A percentile compares a stretch with the other conserved stretches of the same genome.
Conservation (phyloP, 495 filamentous ascomycete species). For the Articulospora tetracladia region DNA sequence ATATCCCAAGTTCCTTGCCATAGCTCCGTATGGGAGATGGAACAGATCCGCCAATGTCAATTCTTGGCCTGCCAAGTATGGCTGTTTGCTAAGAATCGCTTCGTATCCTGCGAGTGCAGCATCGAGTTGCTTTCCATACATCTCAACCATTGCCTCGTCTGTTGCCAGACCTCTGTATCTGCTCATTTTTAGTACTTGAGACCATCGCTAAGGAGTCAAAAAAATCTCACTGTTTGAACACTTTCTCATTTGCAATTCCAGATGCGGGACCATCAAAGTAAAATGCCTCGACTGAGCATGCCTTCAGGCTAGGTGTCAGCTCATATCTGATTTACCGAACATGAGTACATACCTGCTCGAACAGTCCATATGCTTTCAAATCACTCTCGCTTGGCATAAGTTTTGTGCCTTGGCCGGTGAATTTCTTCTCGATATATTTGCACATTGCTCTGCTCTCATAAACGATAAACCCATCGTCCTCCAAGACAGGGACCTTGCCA, state of each 20-base stretch:
- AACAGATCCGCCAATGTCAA: constrained; percentile 28
- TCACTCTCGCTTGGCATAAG: constrained; percentile 24
- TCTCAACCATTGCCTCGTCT: constrained; percentile 20
- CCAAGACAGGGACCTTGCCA: constrained; percentile 26
- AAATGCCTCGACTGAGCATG: constrained; percentile 24
- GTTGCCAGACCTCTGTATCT: neutral
- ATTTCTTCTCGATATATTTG: constrained; percentile 28
- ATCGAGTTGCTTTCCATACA: constrained; percentile 19
- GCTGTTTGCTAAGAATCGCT: constrained; percentile 24
- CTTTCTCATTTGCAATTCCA: constrained; percentile 22
- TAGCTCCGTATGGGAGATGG: constrained; percentile 18
- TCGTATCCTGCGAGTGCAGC: constrained; percentile 24
- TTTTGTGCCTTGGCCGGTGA: constrained; percentile 18
- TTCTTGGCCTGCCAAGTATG: constrained; percentile 30
- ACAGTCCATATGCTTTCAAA: constrained; percentile 23
- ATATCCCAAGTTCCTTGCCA: constrained; percentile 1
- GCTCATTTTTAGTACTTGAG: too few relatives aligned
- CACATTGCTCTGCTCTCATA: constrained; percentile 30
- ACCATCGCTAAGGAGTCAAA: too few relatives aligned
- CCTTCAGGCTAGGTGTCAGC: constrained; percentile 3
- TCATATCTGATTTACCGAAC: neutral
- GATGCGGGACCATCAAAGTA: constrained; percentile 21
- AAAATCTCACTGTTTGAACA: constrained; percentile 23
- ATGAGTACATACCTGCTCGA: constrained; percentile 20
- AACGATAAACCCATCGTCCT: constrained; percentile 28